Base-by-base conservation (phyloP, 2,329 filamentous ascomycete species). In the Juglanconis sp. region DNA sequence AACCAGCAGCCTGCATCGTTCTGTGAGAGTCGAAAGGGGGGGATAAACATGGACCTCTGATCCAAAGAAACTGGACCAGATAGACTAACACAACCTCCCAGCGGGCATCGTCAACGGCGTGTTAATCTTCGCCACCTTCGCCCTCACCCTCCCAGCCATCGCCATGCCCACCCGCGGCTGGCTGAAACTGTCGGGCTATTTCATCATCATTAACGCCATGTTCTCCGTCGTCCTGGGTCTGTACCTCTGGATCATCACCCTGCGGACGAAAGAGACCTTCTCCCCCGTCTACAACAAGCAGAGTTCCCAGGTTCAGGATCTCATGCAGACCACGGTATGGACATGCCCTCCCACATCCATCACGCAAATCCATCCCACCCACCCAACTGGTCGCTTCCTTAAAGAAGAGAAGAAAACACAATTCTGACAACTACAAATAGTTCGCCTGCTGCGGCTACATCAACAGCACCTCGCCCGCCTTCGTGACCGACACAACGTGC, bases 391-490 rank as follows among this genome's bases (percentile, higher is more conserved):
- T 61, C 13, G 15, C 31, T 8, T 15, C 48, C 32, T n/a, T 3
- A 50, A n/a, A n/a, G 10, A 31, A 32, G n/a, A 49, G 13, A 9
- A n/a, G 7, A 35, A 47, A 30, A 35, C n/a, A 48, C 5, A n/a
- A 15, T 3, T 46, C 53, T 66, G 56, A 65, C 56, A 63, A 66
- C 60, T 68, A 66, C 64, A 68, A 36, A 66, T 69, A 92, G 86
- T 93, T 94, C 72, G 72, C 85, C 67, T 95, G 91, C 83, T 95
- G 91, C 68, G 91, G 91, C 63, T 95, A 91, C 76, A 76, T 84
- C 67, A 91, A 92, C 76, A 85, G 82, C 72, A 88, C 87, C 4
- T 81, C 84, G 11, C 88, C 89, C 10, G 85, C 87, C 55, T 94
- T 93, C 71, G 79, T 91, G 64, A 85, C 83, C 59, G 87, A 93